These are phyloP conservation scores for Fomitopsis schrenkii DNA, from an alignment of 1,284 basidiomycete genomes.

Conservation along the genomic window DNA sequence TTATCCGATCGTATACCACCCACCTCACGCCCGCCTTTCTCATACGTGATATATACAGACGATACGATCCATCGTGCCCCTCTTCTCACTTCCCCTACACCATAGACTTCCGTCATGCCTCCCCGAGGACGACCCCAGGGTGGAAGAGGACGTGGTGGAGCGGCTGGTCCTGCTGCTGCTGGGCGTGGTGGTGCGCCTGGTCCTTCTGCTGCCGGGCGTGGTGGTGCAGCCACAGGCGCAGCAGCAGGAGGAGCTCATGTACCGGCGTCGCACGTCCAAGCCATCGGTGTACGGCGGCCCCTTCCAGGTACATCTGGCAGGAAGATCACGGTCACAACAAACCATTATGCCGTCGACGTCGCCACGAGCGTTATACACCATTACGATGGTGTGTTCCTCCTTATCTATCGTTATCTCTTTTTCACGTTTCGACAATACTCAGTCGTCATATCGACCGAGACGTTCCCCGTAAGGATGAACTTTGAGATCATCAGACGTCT, in stretches of 20 bases:
- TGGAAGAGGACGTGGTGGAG: neutral
- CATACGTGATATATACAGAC: neutral
- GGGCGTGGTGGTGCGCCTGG: neutral
- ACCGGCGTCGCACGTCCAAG: constrained; percentile 37
- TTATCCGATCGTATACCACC: neutral
- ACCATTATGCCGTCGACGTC: constrained; percentile 58
- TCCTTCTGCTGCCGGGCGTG: neutral
- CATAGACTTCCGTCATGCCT: neutral
- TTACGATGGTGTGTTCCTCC: constrained; percentile 58
- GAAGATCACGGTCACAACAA: constrained; percentile 48
- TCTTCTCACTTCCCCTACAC: neutral
- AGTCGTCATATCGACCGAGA: constrained; percentile 49
- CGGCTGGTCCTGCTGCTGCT: neutral
- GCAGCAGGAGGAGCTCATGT: neutral
- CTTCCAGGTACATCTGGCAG: constrained; percentile 56
- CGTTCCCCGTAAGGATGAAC: constrained; percentile 58
- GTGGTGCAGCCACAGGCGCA: neutral
- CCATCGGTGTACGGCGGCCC: constrained; percentile 62
- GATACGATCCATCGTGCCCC: neutral
- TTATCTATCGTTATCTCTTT: neutral
- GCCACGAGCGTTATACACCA: constrained; percentile 64
- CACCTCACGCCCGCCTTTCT: neutral
- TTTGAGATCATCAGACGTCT: constrained; percentile 62
- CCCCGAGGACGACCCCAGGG: neutral
- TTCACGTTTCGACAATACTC: neutral